Conservation (phyloP, 352 stramenopile genomes). For the Phytophthora fragariae region DNA sequence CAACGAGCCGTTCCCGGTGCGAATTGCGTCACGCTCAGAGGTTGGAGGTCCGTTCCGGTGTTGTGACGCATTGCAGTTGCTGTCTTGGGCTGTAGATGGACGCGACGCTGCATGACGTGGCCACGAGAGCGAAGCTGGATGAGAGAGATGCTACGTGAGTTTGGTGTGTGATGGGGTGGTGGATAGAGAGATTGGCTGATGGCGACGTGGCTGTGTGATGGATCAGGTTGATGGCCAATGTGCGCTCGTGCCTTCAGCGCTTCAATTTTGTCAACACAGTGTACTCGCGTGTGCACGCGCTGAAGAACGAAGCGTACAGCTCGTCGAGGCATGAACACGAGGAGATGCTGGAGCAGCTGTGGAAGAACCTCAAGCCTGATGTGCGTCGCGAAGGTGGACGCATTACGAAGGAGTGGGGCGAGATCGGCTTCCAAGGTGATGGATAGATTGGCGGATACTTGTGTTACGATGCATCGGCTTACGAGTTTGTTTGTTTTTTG, state of each 20-base stretch:
- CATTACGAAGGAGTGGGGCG: slow-evolving; percentile 89
- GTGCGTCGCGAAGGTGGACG: slow-evolving; percentile 75
- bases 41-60: neutral
- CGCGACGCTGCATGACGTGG: slow-evolving; percentile 59
- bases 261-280: slow-evolving; percentile 85
- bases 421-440: slow-evolving; percentile 88
- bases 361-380: slow-evolving; percentile 80
- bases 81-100: slow-evolving; percentile 51
- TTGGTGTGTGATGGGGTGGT: neutral
- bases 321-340: slow-evolving; percentile 76
- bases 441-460: too few species aligned
- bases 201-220: neutral
- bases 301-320: slow-evolving; percentile 77
- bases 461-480: neutral
- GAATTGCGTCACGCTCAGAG: neutral
- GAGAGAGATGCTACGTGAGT: slow-evolving; percentile 57
- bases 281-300: slow-evolving; percentile 52
- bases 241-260: slow-evolving; percentile 70
- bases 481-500: neutral
- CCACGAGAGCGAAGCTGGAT: slow-evolving; percentile 57
- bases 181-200: neutral
- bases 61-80: neutral
- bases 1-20: slow-evolving; percentile 73
- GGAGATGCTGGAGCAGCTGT: slow-evolving; percentile 84
- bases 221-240: slow-evolving; percentile 66